These are phyloP conservation scores for Kurtzmaniella cleridarum DNA, from an alignment of 805 yeast species.

Conservation along the genomic window DNA sequence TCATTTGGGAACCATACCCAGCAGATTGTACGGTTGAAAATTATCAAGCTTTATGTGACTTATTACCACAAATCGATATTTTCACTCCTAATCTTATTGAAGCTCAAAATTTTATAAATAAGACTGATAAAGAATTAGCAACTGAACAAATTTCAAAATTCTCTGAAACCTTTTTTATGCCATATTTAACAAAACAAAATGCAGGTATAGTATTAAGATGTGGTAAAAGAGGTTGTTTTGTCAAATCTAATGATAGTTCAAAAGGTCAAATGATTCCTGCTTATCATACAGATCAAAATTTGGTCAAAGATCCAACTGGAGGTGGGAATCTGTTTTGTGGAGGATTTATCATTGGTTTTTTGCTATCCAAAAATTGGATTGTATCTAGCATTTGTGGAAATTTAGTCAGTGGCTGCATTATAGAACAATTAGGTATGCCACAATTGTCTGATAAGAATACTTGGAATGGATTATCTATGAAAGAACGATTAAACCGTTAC, in stretches of 20 bases:
- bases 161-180: slow-evolving; percentile 38
- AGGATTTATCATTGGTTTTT: slow-evolving; percentile 48
- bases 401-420: slow-evolving; percentile 73
- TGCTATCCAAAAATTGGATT: slow-evolving; percentile 44
- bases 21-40: slow-evolving; percentile 57
- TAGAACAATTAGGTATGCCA: slow-evolving; percentile 80
- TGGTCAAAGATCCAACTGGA: slow-evolving; percentile 40
- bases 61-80: slow-evolving; percentile 46
- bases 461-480: slow-evolving; percentile 59
- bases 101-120: slow-evolving; percentile 29
- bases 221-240: slow-evolving; percentile 66
- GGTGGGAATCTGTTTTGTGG: slow-evolving; percentile 44
- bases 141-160: slow-evolving; percentile 27
- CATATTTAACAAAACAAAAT: slow-evolving; percentile 31
- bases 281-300: slow-evolving; percentile 47
- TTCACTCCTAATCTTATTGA: slow-evolving; percentile 85
- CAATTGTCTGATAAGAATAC: slow-evolving; percentile 14
- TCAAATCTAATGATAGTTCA: slow-evolving; percentile 22
- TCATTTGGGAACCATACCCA: slow-evolving; percentile 87
- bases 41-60: slow-evolving; percentile 20
- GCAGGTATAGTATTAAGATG: slow-evolving; percentile 65
- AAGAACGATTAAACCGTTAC: slow-evolving; percentile 42
- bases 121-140: slow-evolving; percentile 44
- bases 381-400: slow-evolving; percentile 64
- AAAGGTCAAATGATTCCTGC: slow-evolving; percentile 57